phyloP scores from a whole-genome alignment of 2,329 filamentous ascomycete species.

The Tolypocladium cylindrosporum region DNA sequence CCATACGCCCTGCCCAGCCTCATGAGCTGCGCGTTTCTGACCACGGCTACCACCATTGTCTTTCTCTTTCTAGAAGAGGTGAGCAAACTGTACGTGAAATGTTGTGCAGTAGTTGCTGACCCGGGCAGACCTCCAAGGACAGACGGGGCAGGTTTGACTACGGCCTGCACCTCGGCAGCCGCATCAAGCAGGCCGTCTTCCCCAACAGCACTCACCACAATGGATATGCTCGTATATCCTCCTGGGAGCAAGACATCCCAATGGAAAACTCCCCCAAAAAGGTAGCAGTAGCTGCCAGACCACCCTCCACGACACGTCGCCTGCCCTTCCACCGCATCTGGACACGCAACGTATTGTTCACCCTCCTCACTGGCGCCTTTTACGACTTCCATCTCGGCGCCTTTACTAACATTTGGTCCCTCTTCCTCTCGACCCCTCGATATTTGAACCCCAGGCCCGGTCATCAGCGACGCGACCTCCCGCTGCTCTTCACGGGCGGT shows the following conservation, averaged over 20 bases:
- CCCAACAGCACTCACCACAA: slow-evolving; percentile 13
- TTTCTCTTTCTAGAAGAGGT: slow-evolving; percentile 43
- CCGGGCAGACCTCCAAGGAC: slow-evolving; percentile 32
- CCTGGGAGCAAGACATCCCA: slow-evolving; percentile 30
- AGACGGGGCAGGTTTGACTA: slow-evolving; percentile 35
- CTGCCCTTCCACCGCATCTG: slow-evolving; percentile 46
- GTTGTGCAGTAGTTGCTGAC: slow-evolving; percentile 28
- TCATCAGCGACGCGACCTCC: slow-evolving; percentile 23
- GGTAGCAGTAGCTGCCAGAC: neutral
- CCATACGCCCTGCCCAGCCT: slow-evolving; percentile 47
- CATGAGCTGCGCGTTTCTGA: slow-evolving; percentile 37
- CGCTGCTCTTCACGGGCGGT: slow-evolving; percentile 62
- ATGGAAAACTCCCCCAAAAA: neutral
- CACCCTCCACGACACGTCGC: slow-evolving; percentile 20
- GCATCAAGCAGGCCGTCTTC: slow-evolving; percentile 19
- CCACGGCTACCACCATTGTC: slow-evolving; percentile 30
- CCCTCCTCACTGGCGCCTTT: slow-evolving; percentile 54
- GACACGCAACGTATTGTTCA: slow-evolving; percentile 43
- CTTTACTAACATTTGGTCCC: slow-evolving; percentile 67
- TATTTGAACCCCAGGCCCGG: slow-evolving; percentile 29
- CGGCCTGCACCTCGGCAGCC: slow-evolving; percentile 26
- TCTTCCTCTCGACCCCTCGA: slow-evolving; percentile 66
- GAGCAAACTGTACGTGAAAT: slow-evolving; percentile 57
- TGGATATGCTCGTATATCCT: slow-evolving; percentile 18
- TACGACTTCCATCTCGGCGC: slow-evolving; percentile 65